Conservation (phyloP, 2,329 filamentous ascomycete genomes). For the Diplocarpon mali region DNA sequence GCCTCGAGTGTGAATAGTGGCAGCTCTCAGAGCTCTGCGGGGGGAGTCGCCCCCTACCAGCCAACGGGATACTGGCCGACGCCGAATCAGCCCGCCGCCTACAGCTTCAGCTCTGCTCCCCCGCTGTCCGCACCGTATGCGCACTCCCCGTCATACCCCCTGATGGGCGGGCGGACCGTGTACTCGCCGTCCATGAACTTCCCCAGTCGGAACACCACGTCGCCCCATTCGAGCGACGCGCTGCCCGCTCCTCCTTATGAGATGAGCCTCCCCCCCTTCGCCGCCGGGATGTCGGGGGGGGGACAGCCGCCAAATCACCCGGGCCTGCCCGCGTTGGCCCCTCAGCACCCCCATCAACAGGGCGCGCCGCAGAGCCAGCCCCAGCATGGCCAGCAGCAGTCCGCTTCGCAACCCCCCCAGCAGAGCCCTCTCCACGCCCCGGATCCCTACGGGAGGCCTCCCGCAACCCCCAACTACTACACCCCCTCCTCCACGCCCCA, state of each 20-base stretch:
- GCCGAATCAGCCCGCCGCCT: slow-evolving; percentile 34
- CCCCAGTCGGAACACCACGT: slow-evolving; percentile 42
- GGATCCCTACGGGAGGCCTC: slow-evolving; percentile 45
- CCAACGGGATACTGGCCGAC: slow-evolving; percentile 52
- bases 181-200: slow-evolving; percentile 47
- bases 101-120: slow-evolving; percentile 44
- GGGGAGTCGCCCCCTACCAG: slow-evolving; percentile 43
- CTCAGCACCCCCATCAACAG: slow-evolving; percentile 27
- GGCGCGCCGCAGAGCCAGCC: slow-evolving; percentile 19
- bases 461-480: slow-evolving; percentile 45
- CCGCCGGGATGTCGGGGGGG: slow-evolving; percentile 43
- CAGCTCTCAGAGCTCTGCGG: slow-evolving; percentile 47
- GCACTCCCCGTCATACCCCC: slow-evolving; percentile 24
- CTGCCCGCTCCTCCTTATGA: slow-evolving; percentile 60
- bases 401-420: slow-evolving; percentile 36
- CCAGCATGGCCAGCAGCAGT: slow-evolving; percentile 25
- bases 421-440: slow-evolving; percentile 46
- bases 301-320: slow-evolving; percentile 16
- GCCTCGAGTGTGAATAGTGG: slow-evolving; percentile 50
- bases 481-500: slow-evolving; percentile 39
- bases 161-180: slow-evolving; percentile 33
- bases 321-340: slow-evolving; percentile 27
- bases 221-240: slow-evolving; percentile 49
- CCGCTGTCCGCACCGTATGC: slow-evolving; percentile 25
- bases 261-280: slow-evolving; percentile 50